phyloP scores from a whole-genome alignment of 1,139 yeast species.

The Kodamaea fungicola region DNA sequence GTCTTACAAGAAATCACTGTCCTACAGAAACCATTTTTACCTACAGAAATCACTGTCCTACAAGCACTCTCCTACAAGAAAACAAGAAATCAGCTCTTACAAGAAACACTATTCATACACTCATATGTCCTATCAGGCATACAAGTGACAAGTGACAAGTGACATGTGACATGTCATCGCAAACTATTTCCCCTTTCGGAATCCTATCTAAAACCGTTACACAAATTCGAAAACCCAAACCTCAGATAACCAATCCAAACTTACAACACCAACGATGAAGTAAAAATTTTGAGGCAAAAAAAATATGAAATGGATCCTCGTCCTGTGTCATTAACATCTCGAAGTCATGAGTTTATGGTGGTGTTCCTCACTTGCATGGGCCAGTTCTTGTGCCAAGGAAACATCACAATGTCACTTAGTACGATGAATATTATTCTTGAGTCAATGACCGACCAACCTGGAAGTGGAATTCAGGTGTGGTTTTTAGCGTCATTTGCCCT shows the following conservation, averaged over 20 bases:
- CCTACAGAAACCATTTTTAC: too few relatives aligned
- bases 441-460: constrained; percentile 20
- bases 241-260: background rate
- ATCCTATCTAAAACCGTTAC: background rate
- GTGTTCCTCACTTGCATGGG: constrained; percentile 17
- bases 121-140: too few relatives aligned
- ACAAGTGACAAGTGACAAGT: too few relatives aligned
- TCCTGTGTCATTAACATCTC: constrained; percentile 13
- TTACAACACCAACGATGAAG: background rate
- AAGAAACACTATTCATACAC: too few relatives aligned
- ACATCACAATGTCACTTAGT: constrained; percentile 37
- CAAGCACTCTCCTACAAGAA: too few relatives aligned
- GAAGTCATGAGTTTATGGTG: constrained; percentile 15
- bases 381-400: constrained; percentile 38
- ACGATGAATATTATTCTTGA: constrained; percentile 36
- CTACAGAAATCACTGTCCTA: too few relatives aligned
- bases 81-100: too few relatives aligned
- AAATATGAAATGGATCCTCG: constrained; percentile 13
- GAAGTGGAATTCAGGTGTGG: constrained; percentile 42
- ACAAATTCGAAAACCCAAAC: background rate
- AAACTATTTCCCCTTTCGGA: too few relatives aligned
- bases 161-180: too few relatives aligned
- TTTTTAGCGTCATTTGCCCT: constrained; percentile 56
- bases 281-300: background rate
- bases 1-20: too few relatives aligned